Base-by-base conservation (phyloP, 2,329 filamentous ascomycete species). In the Xylariaceae sp. region DNA sequence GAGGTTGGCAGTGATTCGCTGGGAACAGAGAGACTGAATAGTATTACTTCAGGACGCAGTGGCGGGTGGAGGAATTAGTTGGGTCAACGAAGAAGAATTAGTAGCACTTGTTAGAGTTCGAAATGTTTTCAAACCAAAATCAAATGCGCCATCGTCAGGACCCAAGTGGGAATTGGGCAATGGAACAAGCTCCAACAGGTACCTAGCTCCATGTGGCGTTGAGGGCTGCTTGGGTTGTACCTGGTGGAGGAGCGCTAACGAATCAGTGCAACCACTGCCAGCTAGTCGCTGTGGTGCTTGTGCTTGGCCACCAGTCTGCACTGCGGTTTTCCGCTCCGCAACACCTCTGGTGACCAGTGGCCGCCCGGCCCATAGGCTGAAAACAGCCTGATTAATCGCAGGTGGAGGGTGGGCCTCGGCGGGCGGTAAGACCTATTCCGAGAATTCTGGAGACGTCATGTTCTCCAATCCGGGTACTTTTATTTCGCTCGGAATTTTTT, bases 111-210 rank as follows among this genome's bases (percentile, higher is more conserved):
- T 46, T 52, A 55, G 43, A 63, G 44, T 48, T 63, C 58, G 56
- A 65, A 66, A 66, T 66, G 64, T 65, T 66, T 66, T 63, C 61
- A 58, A 64, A 58, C 62, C 56, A 48, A 37, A 51, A 51, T 44
- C 39, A 42, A 33, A 55, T 58, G 52, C 55, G 55, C 55, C 55
- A 44, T 58, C 37, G 42, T 47, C 43, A 47, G 35, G 30, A 33
- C 7, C 11, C 6, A 6, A 10, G 13, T 33, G 6, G 30, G 16
- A 20, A 24, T 8, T 42, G 40, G 7, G 7, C 9, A 23, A n/a
- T 48, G 11, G 6, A 33, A 21, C 5, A 11, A 44, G 18, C 41
- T 44, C 2, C 5, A 15, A 5, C 6, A 51, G 43, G 53, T 56
- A 52, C 45, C 37, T 48, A 29, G n/a, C 32, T 27, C 18, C 35